Evolutionary conservation across 768 basidiomycete genomes (phyloP).

Genomic region (Amanita jacksonii): DNA sequence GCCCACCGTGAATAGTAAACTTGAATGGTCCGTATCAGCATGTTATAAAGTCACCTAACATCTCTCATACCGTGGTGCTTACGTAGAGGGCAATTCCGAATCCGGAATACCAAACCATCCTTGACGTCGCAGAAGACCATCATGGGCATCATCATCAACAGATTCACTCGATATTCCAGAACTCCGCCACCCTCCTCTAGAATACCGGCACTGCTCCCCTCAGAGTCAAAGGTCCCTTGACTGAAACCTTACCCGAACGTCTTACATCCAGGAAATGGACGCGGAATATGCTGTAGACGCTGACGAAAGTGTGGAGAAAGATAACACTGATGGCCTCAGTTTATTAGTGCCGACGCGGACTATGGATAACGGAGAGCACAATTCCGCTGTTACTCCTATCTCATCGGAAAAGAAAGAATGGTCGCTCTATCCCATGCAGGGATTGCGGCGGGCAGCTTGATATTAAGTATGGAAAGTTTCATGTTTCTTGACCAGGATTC

Average conservation of each 20-base stretch:
- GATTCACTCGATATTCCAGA: constrained; percentile 13
- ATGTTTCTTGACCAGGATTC: constrained; percentile 31
- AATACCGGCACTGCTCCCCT: constrained; percentile 13
- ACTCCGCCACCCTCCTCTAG: constrained; percentile 12
- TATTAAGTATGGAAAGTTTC: constrained; percentile 2
- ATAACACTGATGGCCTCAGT: background rate
- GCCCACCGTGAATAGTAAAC: no score
- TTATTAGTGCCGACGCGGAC: background rate
- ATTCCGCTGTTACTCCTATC: background rate
- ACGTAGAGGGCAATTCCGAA: no score
- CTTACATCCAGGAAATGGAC: background rate
- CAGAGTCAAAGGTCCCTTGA: constrained; percentile 6
- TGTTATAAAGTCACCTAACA: no score
- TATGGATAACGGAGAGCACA: background rate
- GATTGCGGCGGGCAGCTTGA: background rate
- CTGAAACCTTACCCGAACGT: constrained; percentile 3
- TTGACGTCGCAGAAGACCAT: constrained; percentile 14
- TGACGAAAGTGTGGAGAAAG: background rate
- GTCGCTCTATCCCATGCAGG: background rate
- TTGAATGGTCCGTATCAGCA: no score
- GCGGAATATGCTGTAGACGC: background rate
- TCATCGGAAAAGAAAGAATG: background rate
- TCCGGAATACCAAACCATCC: no score
- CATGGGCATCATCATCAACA: constrained; percentile 19
- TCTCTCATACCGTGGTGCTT: no score